These are phyloP conservation scores for Debaryomyces singareniensis DNA, from an alignment of 1,139 yeast species.

Conservation along the genomic window DNA sequence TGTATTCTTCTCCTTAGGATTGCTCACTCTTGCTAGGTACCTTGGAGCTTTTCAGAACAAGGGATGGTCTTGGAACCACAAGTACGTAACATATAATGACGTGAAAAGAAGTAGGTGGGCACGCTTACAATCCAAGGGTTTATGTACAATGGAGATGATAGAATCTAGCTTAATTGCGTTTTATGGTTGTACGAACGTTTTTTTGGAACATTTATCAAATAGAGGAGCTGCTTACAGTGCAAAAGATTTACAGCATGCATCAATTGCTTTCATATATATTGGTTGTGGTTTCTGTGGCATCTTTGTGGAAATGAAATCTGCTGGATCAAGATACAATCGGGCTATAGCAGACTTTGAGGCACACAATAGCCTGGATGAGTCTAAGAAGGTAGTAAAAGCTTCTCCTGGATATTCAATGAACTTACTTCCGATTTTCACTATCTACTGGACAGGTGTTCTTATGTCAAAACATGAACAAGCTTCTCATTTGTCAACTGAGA, in stretches of 20 bases:
- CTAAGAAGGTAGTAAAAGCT: conserved; percentile 27
- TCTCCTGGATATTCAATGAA: conserved; percentile 78
- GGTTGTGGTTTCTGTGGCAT: conserved; percentile 94
- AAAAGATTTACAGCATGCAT: conserved; percentile 89
- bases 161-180: conserved; percentile 76
- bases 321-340: conserved; percentile 40
- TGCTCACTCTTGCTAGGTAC: conserved; percentile 74
- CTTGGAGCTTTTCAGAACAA: conserved; percentile 68
- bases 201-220: conserved; percentile 71
- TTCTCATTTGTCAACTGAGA: conserved; percentile 62
- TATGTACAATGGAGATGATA: conserved; percentile 76
- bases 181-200: conserved; percentile 84
- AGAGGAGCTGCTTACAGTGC: conserved; percentile 86
- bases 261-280: conserved; percentile 89
- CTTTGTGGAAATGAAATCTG: conserved; percentile 58
- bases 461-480: conserved; percentile 96
- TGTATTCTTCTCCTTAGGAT: conserved; percentile 71
- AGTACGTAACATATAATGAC: conserved; percentile 27
- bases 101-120: conserved; percentile 11
- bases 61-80: conserved; percentile 92
- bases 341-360: conserved; percentile 21
- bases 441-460: conserved; percentile 94
- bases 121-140: conserved; percentile 45
- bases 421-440: conserved; percentile 88
- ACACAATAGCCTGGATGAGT: conserved; percentile 1